Evolutionary conservation across 768 basidiomycete genomes (phyloP).

Genomic region (Trametes elegans): DNA sequence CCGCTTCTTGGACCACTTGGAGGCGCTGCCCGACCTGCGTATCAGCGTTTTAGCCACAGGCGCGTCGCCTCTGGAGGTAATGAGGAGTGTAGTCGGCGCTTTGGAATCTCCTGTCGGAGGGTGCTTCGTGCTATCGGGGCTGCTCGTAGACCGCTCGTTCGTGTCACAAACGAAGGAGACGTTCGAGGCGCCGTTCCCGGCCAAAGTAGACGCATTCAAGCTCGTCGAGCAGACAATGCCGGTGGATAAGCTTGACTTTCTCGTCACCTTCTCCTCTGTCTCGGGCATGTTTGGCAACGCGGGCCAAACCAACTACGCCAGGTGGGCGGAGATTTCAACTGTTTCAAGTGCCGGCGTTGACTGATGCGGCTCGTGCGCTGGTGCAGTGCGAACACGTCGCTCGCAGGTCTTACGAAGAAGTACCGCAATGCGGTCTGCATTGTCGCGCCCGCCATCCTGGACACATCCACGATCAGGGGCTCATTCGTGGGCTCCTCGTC

Average conservation of each 20-base stretch:
- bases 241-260: constrained; percentile 14
- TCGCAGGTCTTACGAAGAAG: constrained; percentile 6
- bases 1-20: constrained; percentile 11
- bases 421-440: constrained; percentile 2
- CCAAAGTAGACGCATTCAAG: constrained; percentile 9
- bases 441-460: constrained; percentile 6
- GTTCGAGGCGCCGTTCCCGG: constrained; percentile 2
- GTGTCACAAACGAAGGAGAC: constrained; percentile 11
- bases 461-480: background rate
- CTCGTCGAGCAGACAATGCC: constrained; percentile 1
- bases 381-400: constrained; percentile 14
- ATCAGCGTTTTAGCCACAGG: background rate
- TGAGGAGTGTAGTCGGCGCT: background rate
- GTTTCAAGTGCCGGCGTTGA: too few species aligned
- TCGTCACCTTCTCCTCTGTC: constrained; percentile 22
- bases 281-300: constrained; percentile 17
- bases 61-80: background rate
- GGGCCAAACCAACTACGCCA: constrained; percentile 20
- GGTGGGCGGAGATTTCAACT: too few species aligned
- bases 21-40: constrained; percentile 2
- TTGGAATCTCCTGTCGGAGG: constrained; percentile 12
- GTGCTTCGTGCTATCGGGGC: constrained; percentile 14
- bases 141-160: constrained; percentile 13
- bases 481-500: background rate
- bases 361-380: too few species aligned